Conservation (phyloP, 1,284 basidiomycete genomes). For the Boletellus deceptivus region DNA sequence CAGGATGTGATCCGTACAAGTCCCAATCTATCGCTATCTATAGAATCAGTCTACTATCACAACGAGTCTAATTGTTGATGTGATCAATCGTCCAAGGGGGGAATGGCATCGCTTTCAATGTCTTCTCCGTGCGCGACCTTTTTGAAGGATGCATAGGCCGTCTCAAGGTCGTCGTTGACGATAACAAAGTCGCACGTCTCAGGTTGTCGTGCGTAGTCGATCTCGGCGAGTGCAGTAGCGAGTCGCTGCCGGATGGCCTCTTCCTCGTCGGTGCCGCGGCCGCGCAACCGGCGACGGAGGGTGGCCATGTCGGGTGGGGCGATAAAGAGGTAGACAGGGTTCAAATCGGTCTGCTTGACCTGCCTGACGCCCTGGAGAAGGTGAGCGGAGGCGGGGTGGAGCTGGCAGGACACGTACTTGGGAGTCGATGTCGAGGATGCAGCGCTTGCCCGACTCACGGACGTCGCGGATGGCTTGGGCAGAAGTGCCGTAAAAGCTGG, state of each 20-base stretch:
- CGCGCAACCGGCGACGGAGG: conserved; percentile 69
- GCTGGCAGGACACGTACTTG: conserved; percentile 49
- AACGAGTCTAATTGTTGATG: conserved; percentile 8
- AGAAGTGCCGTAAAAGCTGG: conserved; percentile 93
- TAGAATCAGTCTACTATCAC: neutral
- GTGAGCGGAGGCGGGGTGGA: neutral
- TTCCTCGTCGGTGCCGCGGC: conserved; percentile 85
- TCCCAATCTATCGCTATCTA: neutral
- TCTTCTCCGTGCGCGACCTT: conserved; percentile 68
- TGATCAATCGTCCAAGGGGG: conserved; percentile 53
- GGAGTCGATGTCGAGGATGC: conserved; percentile 96
- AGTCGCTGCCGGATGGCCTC: conserved; percentile 76
- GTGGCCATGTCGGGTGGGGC: conserved; percentile 78
- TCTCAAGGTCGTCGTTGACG: conserved; percentile 89
- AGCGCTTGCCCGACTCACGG: conserved; percentile 62
- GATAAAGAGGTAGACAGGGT: conserved; percentile 92
- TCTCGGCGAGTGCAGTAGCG: conserved; percentile 78
- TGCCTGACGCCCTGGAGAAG: conserved; percentile 78
- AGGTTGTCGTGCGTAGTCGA: conserved; percentile 80
- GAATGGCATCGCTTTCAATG: conserved; percentile 53
- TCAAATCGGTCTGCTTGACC: conserved; percentile 76
- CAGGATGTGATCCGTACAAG: conserved; percentile 33
- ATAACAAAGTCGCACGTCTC: conserved; percentile 83
- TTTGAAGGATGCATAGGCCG: conserved; percentile 75
- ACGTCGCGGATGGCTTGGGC: conserved; percentile 65